A percentile compares a stretch with the other conserved stretches of the same genome.
Conservation (phyloP, 2,329 filamentous ascomycete species). For the Harringtonia aguacate region DNA sequence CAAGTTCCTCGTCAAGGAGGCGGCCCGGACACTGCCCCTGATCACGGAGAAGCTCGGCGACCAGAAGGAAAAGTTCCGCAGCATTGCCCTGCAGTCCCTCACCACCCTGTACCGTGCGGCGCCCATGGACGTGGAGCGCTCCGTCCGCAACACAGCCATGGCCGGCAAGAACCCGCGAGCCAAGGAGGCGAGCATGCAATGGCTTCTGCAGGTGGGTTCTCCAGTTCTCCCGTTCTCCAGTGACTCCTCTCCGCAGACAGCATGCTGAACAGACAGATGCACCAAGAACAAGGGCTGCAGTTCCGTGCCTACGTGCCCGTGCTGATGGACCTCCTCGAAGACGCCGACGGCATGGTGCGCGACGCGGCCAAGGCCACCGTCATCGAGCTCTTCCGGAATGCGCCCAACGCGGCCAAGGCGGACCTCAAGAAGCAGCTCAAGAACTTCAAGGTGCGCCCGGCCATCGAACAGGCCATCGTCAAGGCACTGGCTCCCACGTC, state of each 20-base stretch:
- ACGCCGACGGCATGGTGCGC: conserved; percentile 78
- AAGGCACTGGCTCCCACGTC: conserved; percentile 54
- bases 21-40: conserved; percentile 58
- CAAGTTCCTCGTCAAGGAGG: conserved; percentile 59
- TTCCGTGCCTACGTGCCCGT: conserved; percentile 76
- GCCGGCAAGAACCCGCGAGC: conserved; percentile 70
- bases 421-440: conserved; percentile 82
- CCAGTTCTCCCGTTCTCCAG: no score
- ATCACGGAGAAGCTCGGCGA: conserved; percentile 82
- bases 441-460: conserved; percentile 73
- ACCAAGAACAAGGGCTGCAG: conserved; percentile 64
- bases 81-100: conserved; percentile 63
- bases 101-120: conserved; percentile 64
- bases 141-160: conserved; percentile 69
- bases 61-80: conserved; percentile 73
- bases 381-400: conserved; percentile 76
- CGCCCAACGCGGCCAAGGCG: conserved; percentile 72
- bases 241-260: neutral
- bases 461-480: conserved; percentile 74
- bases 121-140: conserved; percentile 65
- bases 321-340: conserved; percentile 79
- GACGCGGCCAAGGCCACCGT: conserved; percentile 75
- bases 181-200: conserved; percentile 76
- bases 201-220: conserved; percentile 62
- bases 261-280: conserved; percentile 49